Evolutionary conservation across 192 early-diverging fungal species (phyloP).

Genomic region (Thamnidium elegans): DNA sequence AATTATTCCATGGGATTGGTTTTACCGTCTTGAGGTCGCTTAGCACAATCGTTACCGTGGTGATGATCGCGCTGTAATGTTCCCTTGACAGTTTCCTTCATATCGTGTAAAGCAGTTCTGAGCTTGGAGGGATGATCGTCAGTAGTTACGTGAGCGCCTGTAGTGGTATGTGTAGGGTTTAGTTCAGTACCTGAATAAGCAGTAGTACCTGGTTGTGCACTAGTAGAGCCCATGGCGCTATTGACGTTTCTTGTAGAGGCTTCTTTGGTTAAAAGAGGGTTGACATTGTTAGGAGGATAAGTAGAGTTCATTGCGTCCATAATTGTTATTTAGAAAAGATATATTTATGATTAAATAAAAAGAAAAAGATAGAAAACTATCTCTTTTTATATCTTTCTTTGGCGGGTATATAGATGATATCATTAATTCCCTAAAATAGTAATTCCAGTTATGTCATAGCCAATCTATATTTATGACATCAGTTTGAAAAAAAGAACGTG

Average conservation of each 20-base stretch:
- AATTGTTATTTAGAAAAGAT: background rate
- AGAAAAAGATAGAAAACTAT: background rate
- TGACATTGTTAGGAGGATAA: background rate
- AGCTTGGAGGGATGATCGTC: conserved; percentile 9
- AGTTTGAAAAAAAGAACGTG: too few species aligned
- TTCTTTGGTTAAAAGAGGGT: too few species aligned
- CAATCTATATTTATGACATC: too few species aligned
- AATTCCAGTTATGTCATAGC: too few species aligned
- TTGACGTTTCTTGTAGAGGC: too few species aligned
- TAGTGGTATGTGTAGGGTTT: too few species aligned
- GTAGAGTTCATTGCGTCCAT: background rate
- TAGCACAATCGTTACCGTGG: conserved; percentile 4
- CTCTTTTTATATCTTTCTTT: background rate
- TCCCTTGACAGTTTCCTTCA: conserved; percentile 17
- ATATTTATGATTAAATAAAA: background rate
- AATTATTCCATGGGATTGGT: conserved; percentile 21
- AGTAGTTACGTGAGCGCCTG: background rate
- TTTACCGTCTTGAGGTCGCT: conserved; percentile 19
- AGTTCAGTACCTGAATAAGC: too few species aligned
- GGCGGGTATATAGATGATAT: too few species aligned
- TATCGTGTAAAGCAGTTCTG: conserved; percentile 5
- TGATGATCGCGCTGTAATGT: conserved; percentile 6
- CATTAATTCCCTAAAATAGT: too few species aligned
- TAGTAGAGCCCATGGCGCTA: background rate
- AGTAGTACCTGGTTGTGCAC: background rate